Evolutionary conservation across 768 basidiomycete species (phyloP), one percentile per base, ranked within the genome.

Genomic region (Lentinula raphanica): DNA sequence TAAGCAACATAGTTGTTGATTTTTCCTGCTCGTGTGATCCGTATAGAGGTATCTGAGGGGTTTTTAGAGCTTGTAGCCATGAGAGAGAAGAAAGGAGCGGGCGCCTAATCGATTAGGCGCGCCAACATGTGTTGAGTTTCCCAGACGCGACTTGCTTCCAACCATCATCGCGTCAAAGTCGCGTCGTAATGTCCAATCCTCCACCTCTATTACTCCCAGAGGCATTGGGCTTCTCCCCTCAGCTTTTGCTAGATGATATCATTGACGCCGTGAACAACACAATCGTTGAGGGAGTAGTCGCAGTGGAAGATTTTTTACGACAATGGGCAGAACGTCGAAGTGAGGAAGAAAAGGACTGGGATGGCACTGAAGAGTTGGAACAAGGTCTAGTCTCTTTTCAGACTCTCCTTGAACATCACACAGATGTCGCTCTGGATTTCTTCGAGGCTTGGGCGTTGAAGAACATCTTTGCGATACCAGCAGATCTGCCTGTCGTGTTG

Each of bases 401-500:
- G 69, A 94, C 94, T 0, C 78, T 95, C 44, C 78, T 97, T 13
- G 91, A 94, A 66, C 85, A 85, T 56, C 93, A 94, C 63, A 87
- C 90, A 44, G 94, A 97, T 66, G 80, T 92, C 45, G 94, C 93
- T 0, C 92, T 95, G 59, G 94, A 97, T 69, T 90, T 88, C 67
- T 91, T 97, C 64, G 93, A 94, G 71, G 87, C 86, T 0, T 96
- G 94, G 93, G 86, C 85, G 11, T 69, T 94, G 66, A 77, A 92
- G 40, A 97, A 96, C 71, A 88, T 94, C 58, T 96, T 96, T 65
- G 82, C 85, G 53, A 79, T 94, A 15, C 83, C 86, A 0, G 76
- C 81, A 2, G 84, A 86, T 59, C 65, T 92, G 32, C 86, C 86
- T 0, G 73, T 92, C 31, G 84, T 92, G 13, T 78, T 86, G 3